phyloP scores from a whole-genome alignment of 805 yeast genomes.

The Alloascoidea hylecoeti region DNA sequence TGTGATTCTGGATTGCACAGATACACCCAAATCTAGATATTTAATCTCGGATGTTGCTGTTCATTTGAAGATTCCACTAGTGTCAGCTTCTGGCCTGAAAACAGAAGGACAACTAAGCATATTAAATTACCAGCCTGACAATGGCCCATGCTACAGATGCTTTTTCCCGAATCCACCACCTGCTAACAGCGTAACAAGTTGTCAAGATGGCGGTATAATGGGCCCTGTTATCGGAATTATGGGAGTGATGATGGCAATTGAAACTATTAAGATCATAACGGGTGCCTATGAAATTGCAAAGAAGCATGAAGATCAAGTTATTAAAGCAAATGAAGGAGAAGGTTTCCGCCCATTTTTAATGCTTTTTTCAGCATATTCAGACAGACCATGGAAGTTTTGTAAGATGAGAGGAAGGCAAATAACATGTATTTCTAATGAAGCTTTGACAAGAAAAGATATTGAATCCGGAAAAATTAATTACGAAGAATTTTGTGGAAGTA shows the following conservation, averaged over 20 bases:
- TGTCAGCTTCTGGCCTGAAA: slow-evolving; percentile 85
- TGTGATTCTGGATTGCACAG: slow-evolving; percentile 84
- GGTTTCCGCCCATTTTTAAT: slow-evolving; percentile 57
- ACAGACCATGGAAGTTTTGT: slow-evolving; percentile 45
- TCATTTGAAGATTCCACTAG: slow-evolving; percentile 48
- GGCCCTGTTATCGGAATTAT: slow-evolving; percentile 95
- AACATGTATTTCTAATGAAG: slow-evolving; percentile 33
- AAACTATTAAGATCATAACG: slow-evolving; percentile 62
- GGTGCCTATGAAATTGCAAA: slow-evolving; percentile 36
- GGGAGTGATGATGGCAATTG: slow-evolving; percentile 83
- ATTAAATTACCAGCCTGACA: slow-evolving; percentile 39
- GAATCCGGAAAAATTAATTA: slow-evolving; percentile 41
- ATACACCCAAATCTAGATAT: slow-evolving; percentile 79
- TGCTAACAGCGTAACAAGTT: slow-evolving; percentile 66
- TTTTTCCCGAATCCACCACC: slow-evolving; percentile 86
- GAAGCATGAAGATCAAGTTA: no score
- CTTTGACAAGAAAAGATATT: slow-evolving; percentile 32
- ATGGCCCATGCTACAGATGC: slow-evolving; percentile 92
- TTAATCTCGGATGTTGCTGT: slow-evolving; percentile 79
- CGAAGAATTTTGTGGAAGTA: slow-evolving; percentile 58
- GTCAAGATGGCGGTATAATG: slow-evolving; percentile 87
- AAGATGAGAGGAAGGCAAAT: slow-evolving; percentile 60
- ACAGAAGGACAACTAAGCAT: slow-evolving; percentile 85
- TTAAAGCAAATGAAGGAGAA: slow-evolving; percentile 16
- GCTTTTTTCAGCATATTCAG: slow-evolving; percentile 53